Evolutionary conservation across 805 yeast genomes (phyloP).

Genomic region (Candida chauliodis): DNA sequence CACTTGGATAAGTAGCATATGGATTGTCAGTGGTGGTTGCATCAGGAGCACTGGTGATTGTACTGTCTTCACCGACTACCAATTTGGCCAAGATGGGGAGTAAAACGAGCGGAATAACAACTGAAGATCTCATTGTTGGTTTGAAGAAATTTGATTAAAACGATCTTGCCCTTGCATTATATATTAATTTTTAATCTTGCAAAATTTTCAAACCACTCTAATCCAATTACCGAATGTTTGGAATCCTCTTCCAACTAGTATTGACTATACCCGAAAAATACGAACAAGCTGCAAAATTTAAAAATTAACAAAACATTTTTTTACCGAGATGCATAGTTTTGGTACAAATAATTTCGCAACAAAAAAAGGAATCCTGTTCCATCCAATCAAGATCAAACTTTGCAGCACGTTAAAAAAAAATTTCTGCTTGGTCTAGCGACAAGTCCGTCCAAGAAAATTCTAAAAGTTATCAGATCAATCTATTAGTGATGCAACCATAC

Average conservation of each 20-base stretch:
- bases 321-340: background rate
- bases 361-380: background rate
- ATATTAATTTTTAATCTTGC: no score
- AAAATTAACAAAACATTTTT: background rate
- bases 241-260: no score
- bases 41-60: conserved; percentile 1
- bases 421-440: conserved; percentile 1
- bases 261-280: background rate
- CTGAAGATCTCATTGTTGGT: conserved; percentile 5
- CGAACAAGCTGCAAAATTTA: background rate
- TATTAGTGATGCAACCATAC: background rate
- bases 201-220: no score
- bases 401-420: background rate
- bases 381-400: conserved; percentile 4
- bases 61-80: conserved; percentile 2
- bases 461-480: conserved; percentile 2
- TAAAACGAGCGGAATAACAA: conserved; percentile 7
- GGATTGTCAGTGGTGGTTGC: conserved; percentile 5
- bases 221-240: no score
- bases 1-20: conserved; percentile 26
- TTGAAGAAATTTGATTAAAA: background rate
- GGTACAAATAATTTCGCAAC: no score
- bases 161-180: no score
- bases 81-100: background rate
- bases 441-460: conserved; percentile 3